Base-by-base conservation (phyloP, 768 basidiomycete species). In the Rossbeevera mucosa region DNA sequence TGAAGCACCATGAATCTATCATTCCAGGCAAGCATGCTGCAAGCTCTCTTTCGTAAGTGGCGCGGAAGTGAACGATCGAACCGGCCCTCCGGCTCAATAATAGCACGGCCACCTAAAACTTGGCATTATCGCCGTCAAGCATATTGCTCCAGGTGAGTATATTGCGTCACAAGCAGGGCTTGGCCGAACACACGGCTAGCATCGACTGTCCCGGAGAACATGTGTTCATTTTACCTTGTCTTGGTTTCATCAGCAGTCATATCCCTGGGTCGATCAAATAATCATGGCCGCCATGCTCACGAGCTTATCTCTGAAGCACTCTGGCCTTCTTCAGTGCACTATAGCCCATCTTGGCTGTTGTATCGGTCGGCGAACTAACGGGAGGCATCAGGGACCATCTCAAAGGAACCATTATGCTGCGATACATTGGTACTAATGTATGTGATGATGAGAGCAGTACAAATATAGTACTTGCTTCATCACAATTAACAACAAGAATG, bases 401-500 rank as follows among this genome's bases (percentile, higher is more conserved):
- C 52, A 61, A 58, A 42, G 51, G 36, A 50, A 65, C 61, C 45
- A 58, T 65, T 61, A 66, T 52, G 53, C 54, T 21, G 48, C 28
- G 25, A 54, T 56, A 52, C 57, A 61, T 20, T 48, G 36, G 54
- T 60, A 45, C 28, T 41, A 52, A 38, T 43, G 48, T 42, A 48
- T 49, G 36, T 48, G 36, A 20, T 38, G 58, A 56, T 64, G 62
- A 66, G 59, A 66, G 42, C 44, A 53, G 28, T 45, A 70, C 57
- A 66, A 68, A 67, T 70, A 47, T 68, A 48, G 64, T 44, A 55
- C 48, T 49, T 38, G 56, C 48, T 50, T 33, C 59, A 64, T 70
- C 61, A 59, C 59, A 66, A 70, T 68, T 65, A 66, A 59, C 54
- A 58, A 58, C 63, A 26, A 57, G 60, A 65, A 67, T 52, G 63